These are phyloP conservation scores for Penicillium hordei DNA, from an alignment of 2,329 filamentous ascomycete genomes.

Conservation along the genomic window DNA sequence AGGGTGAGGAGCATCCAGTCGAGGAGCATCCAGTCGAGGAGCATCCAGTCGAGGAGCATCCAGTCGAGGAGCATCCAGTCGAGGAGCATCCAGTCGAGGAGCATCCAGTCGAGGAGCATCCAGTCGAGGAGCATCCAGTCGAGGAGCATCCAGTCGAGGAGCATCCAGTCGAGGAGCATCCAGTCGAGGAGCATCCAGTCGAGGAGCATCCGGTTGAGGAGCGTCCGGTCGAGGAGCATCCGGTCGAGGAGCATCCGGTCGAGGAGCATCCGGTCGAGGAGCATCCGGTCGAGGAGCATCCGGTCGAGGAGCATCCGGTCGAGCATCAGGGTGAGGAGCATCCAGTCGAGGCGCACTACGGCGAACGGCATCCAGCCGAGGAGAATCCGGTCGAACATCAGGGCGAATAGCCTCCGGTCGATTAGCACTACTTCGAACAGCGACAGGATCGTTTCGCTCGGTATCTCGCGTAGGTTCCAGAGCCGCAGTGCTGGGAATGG, in stretches of 20 bases:
- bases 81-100: neutral
- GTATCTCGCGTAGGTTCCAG: conserved; percentile 36
- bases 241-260: conserved; percentile 22
- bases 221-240: conserved; percentile 15
- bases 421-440: conserved; percentile 25
- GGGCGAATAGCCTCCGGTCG: conserved; percentile 18
- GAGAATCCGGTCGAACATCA: conserved; percentile 21
- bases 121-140: neutral
- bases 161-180: conserved; percentile 13
- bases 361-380: conserved; percentile 26
- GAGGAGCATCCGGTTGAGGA: neutral
- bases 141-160: conserved; percentile 25
- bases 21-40: too few relatives aligned
- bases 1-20: neutral
- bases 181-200: conserved; percentile 16
- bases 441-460: conserved; percentile 5
- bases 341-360: neutral
- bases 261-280: neutral
- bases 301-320: conserved; percentile 18
- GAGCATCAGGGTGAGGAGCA: neutral
- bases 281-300: conserved; percentile 24
- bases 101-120: conserved; percentile 28
- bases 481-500: conserved; percentile 13
- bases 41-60: neutral
- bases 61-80: neutral